A percentile compares a stretch with the other conserved stretches of the same genome.
Conservation (phyloP, 2,329 filamentous ascomycete species). For the Leptodontidium sp. region DNA sequence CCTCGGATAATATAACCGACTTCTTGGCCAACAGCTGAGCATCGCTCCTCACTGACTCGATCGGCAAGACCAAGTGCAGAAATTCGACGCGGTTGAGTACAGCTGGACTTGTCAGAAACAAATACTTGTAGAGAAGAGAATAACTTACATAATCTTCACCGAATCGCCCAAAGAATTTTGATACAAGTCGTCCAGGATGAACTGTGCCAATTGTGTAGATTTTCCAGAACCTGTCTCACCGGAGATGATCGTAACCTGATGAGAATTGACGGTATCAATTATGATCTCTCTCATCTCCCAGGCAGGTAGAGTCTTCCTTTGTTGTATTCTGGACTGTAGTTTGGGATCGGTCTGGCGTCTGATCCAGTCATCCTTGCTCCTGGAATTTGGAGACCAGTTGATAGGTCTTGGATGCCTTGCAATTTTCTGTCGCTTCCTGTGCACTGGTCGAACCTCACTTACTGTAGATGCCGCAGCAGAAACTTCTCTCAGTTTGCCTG, state of each 20-base stretch:
- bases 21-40: conserved; percentile 81
- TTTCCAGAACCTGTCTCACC: conserved; percentile 98
- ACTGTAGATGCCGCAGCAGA: conserved; percentile 77
- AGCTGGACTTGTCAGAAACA: conserved; percentile 50
- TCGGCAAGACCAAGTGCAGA: conserved; percentile 94
- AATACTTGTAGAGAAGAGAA: conserved; percentile 1
- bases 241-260: conserved; percentile 95
- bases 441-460: conserved; percentile 54
- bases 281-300: conserved; percentile 85
- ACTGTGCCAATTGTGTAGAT: conserved; percentile 96
- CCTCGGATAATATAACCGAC: conserved; percentile 92
- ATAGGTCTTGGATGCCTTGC: conserved; percentile 65
- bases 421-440: conserved; percentile 43
- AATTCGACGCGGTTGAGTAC: conserved; percentile 93
- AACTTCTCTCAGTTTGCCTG: conserved; percentile 84
- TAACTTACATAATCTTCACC: conserved; percentile 76
- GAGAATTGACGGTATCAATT: conserved; percentile 74
- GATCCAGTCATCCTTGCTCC: conserved; percentile 74
- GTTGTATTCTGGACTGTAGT: conserved; percentile 77
- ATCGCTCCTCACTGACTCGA: conserved; percentile 91
- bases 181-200: conserved; percentile 92
- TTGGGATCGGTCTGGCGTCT: conserved; percentile 69
- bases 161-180: conserved; percentile 74
- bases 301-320: conserved; percentile 80
- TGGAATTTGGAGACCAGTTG: conserved; percentile 66